Percentiles rank a stretch among this genome's conserved stretches.
Evolutionary conservation across 2,329 filamentous ascomycete genomes (phyloP).

Genomic region (Periconia digitata): DNA sequence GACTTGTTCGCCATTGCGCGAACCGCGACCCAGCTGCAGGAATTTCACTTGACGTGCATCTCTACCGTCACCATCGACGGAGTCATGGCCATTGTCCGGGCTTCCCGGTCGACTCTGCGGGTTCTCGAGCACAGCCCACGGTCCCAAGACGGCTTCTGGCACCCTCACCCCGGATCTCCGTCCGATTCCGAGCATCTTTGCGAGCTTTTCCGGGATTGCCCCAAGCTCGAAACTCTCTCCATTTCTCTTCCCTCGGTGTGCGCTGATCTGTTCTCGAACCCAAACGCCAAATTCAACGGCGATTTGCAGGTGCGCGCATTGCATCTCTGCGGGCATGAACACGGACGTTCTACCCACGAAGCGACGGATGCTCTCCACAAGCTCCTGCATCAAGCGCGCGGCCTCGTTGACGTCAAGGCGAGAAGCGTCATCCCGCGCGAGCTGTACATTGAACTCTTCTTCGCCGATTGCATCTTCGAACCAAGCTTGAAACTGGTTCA

Average conservation of each 20-base stretch:
- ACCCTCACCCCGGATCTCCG: slow-evolving; percentile 51
- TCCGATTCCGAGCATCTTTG: slow-evolving; percentile 51
- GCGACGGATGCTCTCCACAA: slow-evolving; percentile 42
- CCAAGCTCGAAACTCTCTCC: slow-evolving; percentile 51
- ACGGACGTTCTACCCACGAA: slow-evolving; percentile 38
- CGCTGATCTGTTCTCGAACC: slow-evolving; percentile 49
- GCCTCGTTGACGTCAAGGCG: slow-evolving; percentile 43
- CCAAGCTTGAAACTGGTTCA: slow-evolving; percentile 50
- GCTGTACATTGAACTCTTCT: slow-evolving; percentile 54
- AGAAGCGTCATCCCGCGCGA: slow-evolving; percentile 40
- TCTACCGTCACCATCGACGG: slow-evolving; percentile 56
- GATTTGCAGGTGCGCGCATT: slow-evolving; percentile 54
- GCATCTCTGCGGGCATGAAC: slow-evolving; percentile 48
- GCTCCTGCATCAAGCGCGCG: slow-evolving; percentile 46
- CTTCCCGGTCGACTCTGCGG: slow-evolving; percentile 51
- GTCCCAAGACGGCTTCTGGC: slow-evolving; percentile 54
- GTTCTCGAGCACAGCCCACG: slow-evolving; percentile 58
- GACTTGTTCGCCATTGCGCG: slow-evolving; percentile 54
- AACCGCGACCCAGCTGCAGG: slow-evolving; percentile 54
- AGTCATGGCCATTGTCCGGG: slow-evolving; percentile 55
- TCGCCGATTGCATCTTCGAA: slow-evolving; percentile 55
- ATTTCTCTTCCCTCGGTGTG: slow-evolving; percentile 54
- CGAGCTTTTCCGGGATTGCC: slow-evolving; percentile 49
- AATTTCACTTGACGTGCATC: slow-evolving; percentile 57
- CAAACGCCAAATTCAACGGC: slow-evolving; percentile 48